phyloP scores from a whole-genome alignment of 352 stramenopile genomes.

The Blastocystis sp. region DNA sequence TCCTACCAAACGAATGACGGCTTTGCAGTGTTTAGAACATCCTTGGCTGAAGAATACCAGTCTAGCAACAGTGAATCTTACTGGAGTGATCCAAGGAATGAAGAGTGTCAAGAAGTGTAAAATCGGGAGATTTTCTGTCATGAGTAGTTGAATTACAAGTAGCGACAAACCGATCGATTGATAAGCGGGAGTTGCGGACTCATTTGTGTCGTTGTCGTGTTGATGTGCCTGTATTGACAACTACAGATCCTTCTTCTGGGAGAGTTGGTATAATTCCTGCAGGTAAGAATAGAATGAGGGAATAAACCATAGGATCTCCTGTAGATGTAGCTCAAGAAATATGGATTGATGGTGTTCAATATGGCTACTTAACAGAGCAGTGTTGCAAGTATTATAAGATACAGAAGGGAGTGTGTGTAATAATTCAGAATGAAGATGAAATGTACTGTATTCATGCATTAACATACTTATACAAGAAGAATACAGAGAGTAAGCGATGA shows the following conservation, averaged over 20 bases:
- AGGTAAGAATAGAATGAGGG: neutral
- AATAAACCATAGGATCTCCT: neutral
- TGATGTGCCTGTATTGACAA: conserved; percentile 2
- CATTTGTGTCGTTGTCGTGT: conserved; percentile 19
- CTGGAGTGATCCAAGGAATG: conserved; percentile 29
- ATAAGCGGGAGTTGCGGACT: neutral
- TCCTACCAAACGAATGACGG: conserved; percentile 67
- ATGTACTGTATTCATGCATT: conserved; percentile 50
- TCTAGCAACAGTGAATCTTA: conserved; percentile 13
- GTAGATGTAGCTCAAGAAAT: conserved; percentile 2
- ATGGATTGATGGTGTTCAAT: conserved; percentile 26
- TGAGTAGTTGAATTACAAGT: neutral
- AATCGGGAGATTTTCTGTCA: neutral
- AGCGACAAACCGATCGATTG: neutral
- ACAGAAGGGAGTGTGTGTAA: neutral
- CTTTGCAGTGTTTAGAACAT: conserved; percentile 68
- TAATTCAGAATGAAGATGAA: neutral
- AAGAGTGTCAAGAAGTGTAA: conserved; percentile 15
- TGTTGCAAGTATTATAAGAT: conserved; percentile 27
- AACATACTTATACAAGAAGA: conserved; percentile 16
- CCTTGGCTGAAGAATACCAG: conserved; percentile 63
- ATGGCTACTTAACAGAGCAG: conserved; percentile 21
- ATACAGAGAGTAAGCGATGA: neutral
- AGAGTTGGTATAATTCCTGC: neutral
- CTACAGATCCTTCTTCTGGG: neutral